Conservation (phyloP, 2,329 filamentous ascomycete species). For the Daldinia sp. region DNA sequence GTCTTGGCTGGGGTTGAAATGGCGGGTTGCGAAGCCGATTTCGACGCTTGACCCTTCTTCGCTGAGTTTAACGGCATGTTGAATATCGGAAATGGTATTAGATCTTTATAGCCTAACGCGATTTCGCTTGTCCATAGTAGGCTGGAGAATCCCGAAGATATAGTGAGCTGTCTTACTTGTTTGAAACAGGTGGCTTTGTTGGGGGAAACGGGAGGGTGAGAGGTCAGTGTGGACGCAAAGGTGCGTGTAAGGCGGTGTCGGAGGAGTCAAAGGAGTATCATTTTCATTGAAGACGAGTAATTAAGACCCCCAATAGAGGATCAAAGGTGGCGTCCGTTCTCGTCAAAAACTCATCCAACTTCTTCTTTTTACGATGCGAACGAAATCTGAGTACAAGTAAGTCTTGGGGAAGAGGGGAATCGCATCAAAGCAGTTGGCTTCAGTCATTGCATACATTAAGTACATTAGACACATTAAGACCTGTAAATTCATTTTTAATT, state of each 20-base stretch:
- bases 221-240: conserved; percentile 34
- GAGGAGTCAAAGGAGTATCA: conserved; percentile 48
- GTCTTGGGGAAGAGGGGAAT: conserved; percentile 38
- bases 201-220: conserved; percentile 16
- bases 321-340: conserved; percentile 48
- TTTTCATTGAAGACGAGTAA: conserved; percentile 41
- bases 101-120: conserved; percentile 20
- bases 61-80: conserved; percentile 45
- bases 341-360: conserved; percentile 37
- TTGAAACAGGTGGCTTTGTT: conserved; percentile 48
- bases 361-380: conserved; percentile 42
- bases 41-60: conserved; percentile 39
- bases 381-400: conserved; percentile 22
- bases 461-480: background rate
- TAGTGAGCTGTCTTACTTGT: conserved; percentile 42
- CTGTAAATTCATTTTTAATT: conserved; percentile 3
- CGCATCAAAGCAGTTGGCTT: conserved; percentile 24
- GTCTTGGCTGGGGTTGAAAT: conserved; percentile 34
- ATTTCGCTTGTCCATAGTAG: conserved; percentile 47
- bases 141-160: conserved; percentile 26
- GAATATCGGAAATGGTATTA: conserved; percentile 30
- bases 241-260: conserved; percentile 37
- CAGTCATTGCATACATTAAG: conserved; percentile 4
- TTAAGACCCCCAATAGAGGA: conserved; percentile 19
- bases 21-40: conserved; percentile 29